These are phyloP conservation scores for Metschnikowia borealis DNA, from an alignment of 805 yeast genomes.

Conservation along the genomic window DNA sequence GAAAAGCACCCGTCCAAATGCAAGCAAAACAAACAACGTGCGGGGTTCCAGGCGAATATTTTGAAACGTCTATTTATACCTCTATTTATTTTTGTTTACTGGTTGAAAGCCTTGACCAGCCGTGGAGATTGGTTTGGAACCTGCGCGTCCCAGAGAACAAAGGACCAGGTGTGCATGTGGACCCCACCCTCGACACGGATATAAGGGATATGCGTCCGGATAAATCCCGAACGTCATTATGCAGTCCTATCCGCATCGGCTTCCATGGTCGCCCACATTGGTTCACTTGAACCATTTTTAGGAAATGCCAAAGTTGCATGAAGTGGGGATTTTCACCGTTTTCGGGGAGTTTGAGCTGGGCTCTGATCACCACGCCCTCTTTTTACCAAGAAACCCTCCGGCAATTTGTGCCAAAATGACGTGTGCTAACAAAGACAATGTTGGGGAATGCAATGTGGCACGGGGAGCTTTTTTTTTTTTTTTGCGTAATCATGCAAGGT, in stretches of 20 bases:
- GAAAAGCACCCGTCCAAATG: neutral
- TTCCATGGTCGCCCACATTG: neutral
- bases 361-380: too few relatives aligned
- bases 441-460: neutral
- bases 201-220: conserved; percentile 3
- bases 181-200: neutral
- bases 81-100: conserved; percentile 1
- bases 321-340: neutral
- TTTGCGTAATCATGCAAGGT: neutral
- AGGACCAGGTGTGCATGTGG: neutral
- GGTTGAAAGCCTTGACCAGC: conserved; percentile 2
- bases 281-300: neutral
- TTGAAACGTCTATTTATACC: neutral
- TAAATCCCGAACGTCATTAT: neutral
- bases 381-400: neutral
- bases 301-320: too few relatives aligned
- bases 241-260: neutral
- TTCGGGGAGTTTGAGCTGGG: too few relatives aligned
- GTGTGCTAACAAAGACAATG: neutral
- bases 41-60: neutral
- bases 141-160: neutral
- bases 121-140: neutral
- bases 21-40: neutral
- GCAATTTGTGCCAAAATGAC: neutral
- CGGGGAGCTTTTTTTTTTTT: neutral